Evolutionary conservation across 768 basidiomycete species (phyloP).

Genomic region (Panaeolus cyanescens): DNA sequence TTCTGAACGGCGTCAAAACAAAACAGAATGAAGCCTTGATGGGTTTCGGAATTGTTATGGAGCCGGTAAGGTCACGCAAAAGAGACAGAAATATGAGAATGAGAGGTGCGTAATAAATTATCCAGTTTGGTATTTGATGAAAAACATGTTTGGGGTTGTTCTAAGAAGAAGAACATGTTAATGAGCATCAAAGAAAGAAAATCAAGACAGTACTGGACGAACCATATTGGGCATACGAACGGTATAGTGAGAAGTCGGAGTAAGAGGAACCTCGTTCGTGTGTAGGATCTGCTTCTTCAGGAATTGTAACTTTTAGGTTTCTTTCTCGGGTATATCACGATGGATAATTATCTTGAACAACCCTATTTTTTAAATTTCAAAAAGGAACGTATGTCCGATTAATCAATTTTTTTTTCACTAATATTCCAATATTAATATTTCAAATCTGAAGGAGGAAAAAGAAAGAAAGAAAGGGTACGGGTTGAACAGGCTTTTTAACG

Average conservation of each 20-base stretch:
- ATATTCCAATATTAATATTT: no score
- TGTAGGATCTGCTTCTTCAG: slow-evolving; percentile 16
- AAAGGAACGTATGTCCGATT: no score
- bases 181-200: background rate
- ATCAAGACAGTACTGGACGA: background rate
- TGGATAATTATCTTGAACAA: slow-evolving; percentile 16
- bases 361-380: no score
- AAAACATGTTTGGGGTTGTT: background rate
- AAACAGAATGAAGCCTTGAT: slow-evolving; percentile 12
- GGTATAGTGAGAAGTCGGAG: slow-evolving; percentile 9
- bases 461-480: background rate
- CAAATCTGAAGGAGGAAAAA: no score
- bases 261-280: slow-evolving; percentile 19
- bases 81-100: slow-evolving; percentile 6
- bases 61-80: slow-evolving; percentile 9
- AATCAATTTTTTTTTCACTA: no score
- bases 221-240: background rate
- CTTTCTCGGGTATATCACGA: slow-evolving; percentile 26
- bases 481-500: no score
- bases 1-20: slow-evolving; percentile 44
- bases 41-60: background rate
- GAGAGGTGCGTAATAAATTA: background rate
- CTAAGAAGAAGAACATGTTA: background rate
- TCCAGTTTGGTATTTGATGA: background rate
- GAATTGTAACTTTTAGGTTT: slow-evolving; percentile 17